A percentile compares a stretch with the other conserved stretches of the same genome.
Evolutionary conservation across 495 filamentous ascomycete genomes (phyloP).

Genomic region (Penicillium desertorum): DNA sequence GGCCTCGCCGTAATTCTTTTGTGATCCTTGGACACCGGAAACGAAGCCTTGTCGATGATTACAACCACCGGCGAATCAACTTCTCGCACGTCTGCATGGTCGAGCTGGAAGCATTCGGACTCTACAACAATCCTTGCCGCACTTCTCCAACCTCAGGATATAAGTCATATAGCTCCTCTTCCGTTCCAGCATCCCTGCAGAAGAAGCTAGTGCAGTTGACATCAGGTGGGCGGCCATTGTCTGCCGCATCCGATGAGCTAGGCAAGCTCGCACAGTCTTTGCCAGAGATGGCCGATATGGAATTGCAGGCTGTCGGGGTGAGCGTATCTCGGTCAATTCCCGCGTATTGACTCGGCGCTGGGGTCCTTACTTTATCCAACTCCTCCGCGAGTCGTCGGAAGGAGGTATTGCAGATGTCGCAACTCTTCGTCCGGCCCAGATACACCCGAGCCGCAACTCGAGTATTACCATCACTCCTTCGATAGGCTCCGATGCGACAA

Average conservation of each 20-base stretch:
- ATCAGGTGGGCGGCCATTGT: conserved; percentile 66
- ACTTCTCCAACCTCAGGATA: conserved; percentile 75
- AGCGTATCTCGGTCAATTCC: conserved; percentile 91
- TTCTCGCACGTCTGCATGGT: conserved; percentile 96
- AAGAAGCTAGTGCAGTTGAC: conserved; percentile 60
- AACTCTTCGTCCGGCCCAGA: conserved; percentile 51
- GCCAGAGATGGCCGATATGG: conserved; percentile 94
- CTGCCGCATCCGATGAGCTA: conserved; percentile 74
- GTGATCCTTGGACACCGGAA: conserved; percentile 93
- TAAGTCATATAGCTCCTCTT: conserved; percentile 73
- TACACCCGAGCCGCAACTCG: conserved; percentile 64
- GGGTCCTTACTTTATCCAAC: conserved; percentile 92
- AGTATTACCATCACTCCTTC: conserved; percentile 82
- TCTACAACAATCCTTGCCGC: conserved; percentile 89
- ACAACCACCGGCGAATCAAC: conserved; percentile 96
- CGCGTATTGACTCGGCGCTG: conserved; percentile 81
- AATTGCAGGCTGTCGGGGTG: conserved; percentile 87
- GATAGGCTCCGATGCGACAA: conserved; percentile 60
- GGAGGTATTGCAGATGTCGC: conserved; percentile 47
- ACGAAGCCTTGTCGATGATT: conserved; percentile 93
- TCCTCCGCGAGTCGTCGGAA: conserved; percentile 72
- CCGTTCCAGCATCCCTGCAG: conserved; percentile 56
- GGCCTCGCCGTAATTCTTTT: conserved; percentile 89
- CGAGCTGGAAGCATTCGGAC: conserved; percentile 92
- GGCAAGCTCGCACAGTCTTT: conserved; percentile 76